Conservation (phyloP, 306 rosid genomes). For the Trifolium fragiferum region DNA sequence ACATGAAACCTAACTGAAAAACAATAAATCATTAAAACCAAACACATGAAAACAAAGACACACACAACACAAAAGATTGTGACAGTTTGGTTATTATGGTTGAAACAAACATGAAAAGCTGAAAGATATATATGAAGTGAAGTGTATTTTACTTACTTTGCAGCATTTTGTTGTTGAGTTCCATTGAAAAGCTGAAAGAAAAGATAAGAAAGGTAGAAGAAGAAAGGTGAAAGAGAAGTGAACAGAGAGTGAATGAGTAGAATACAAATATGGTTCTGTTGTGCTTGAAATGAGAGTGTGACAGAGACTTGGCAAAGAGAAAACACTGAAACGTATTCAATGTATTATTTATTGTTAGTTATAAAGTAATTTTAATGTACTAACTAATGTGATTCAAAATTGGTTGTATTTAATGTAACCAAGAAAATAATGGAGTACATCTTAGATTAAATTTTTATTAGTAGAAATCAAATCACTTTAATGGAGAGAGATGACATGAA, state of each 20-base stretch:
- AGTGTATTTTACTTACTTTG: conserved; percentile 30
- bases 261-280: conserved; percentile 26
- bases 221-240: background rate
- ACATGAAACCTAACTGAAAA: conserved; percentile 25
- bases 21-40: background rate
- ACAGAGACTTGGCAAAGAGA: conserved; percentile 20
- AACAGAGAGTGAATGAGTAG: background rate
- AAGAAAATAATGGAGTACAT: background rate
- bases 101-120: background rate
- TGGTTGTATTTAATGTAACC: background rate
- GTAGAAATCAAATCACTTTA: background rate
- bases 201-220: conserved; percentile 1
- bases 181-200: background rate
- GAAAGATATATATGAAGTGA: conserved; percentile 17
- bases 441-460: background rate
- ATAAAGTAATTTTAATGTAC: no score
- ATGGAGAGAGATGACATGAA: background rate
- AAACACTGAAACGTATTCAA: background rate
- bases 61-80: background rate
- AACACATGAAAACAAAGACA: conserved; percentile 42
- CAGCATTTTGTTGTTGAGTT: background rate
- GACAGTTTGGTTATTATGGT: background rate
- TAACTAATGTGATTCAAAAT: background rate
- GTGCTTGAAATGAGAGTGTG: background rate
- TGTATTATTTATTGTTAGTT: background rate